Evolutionary conservation across 2,329 filamentous ascomycete genomes (phyloP), one percentile per base, ranked within the genome.

Genomic region (Leptoxyphium fumago): DNA sequence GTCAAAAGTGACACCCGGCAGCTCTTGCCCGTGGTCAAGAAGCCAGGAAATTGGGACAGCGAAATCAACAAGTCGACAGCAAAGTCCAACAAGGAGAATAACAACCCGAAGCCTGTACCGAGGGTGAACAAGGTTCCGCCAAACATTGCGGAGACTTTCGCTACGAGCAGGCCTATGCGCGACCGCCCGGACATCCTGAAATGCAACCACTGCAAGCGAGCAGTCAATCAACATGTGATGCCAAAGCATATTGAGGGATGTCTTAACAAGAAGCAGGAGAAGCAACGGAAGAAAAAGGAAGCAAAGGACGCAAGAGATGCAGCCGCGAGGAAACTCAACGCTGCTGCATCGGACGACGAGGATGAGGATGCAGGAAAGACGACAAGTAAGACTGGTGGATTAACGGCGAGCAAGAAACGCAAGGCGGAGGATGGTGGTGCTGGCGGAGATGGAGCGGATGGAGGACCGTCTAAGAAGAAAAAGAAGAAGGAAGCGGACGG

Each of bases 191-290:
- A 94, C 50, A 74, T 85, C 9, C 79, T 91, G 42, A 64, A 68
- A 52, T 98, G 89, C 73, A 95, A 91, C 61, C 86, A 93, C 61
- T 98, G 89, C 68, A 94, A 91, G 65, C 88, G 93, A 55, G 83
- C 83, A 42, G 76, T 94, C 10, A 70, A 91, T 11, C 83, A 81
- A 55, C 77, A 77, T 29, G 79, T 78, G 1, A 82, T 84, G 2
- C 80, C 81, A 46, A 75, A 77, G 14, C 89, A 98, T 58, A 85
- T 94, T 47, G 80, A 81, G 32, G 77, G 81, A 39, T 98, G 89
- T 56, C 67, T 95, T 45, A 82, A 80, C 52, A 77, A 87, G 45
- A 94, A 94, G 66, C 86, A 75, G 50, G 75, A 78, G 56, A 79
- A 72, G 54, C 64, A 68, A 41, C 67, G 75, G 57, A 75, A 73